These are phyloP conservation scores for Tetradesmus lagerheimii DNA, from an alignment of 139 green algal species.

Conservation along the genomic window DNA sequence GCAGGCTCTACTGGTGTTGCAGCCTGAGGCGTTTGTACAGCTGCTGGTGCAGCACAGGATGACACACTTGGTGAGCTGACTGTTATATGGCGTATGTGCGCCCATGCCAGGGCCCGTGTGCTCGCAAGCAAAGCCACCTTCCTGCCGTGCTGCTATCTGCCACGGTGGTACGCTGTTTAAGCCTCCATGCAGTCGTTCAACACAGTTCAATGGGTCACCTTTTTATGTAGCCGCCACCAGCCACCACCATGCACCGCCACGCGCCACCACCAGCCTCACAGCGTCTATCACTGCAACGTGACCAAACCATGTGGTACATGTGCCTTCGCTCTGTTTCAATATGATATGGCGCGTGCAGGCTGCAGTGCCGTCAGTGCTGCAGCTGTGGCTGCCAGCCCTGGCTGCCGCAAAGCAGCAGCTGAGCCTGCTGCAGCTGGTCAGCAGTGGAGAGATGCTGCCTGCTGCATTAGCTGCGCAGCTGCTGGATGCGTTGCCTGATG, in stretches of 20 bases:
- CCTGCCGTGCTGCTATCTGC: background rate
- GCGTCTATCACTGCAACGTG: too few species aligned
- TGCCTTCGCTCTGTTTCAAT: too few species aligned
- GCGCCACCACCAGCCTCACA: too few species aligned
- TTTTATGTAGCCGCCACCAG: too few species aligned
- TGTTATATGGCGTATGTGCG: too few species aligned
- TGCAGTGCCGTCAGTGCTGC: conserved; percentile 54
- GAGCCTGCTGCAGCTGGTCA: conserved; percentile 57
- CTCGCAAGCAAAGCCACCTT: too few species aligned
- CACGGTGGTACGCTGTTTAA: too few species aligned
- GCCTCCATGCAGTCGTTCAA: too few species aligned
- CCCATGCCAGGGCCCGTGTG: too few species aligned
- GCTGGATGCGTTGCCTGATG: conserved; percentile 47
- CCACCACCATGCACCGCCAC: too few species aligned
- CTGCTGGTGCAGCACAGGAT: conserved; percentile 52
- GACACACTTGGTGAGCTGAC: conserved; percentile 64
- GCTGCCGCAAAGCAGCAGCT: background rate
- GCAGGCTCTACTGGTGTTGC: background rate
- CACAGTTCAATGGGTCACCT: too few species aligned
- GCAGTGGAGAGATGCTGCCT: conserved; percentile 70
- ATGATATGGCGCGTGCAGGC: background rate
- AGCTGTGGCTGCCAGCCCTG: conserved; percentile 44
- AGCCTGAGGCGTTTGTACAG: conserved; percentile 45
- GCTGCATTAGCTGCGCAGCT: conserved; percentile 47
- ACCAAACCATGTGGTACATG: too few species aligned